Base-by-base conservation (phyloP, 2,329 filamentous ascomycete genomes). In the Aspergillus glaucus region DNA sequence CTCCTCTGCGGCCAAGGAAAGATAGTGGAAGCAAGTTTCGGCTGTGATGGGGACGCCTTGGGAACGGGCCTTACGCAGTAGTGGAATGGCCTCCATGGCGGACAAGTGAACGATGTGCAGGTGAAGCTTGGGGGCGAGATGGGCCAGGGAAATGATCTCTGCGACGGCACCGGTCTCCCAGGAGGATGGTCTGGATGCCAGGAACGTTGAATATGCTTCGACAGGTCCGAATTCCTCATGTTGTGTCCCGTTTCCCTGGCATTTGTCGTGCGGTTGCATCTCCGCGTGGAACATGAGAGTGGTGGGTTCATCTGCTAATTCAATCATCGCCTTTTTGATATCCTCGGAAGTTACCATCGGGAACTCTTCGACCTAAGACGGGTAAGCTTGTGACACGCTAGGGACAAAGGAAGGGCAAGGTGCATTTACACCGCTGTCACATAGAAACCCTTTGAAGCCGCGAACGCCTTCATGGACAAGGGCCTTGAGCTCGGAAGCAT, bases 201-300 rank as follows among this genome's bases (percentile, higher is more conserved):
- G 80, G 75, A 97, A 98, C 3, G 92, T 96, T 53, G 82, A 81
- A 74, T 98, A 98, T 26, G 84, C 76, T 46, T 84, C 85, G 22
- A 91, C 74, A 9, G 86, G 82, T 14, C 88, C 75, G 0, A 87
- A 87, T 22, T 73, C 70, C 61, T 88, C 85, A 3, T 89, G 34
- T 7, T 36, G n/a, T 83, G 22, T 83, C 82, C 26, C 10, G 26
- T 5, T 30, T 65, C 93, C 88, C 46, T 87, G 86, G 2, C 91
- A 86, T 0, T 88, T 90, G 56, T 82, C 81, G 44, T 87, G 73
- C n/a, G 92, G 90, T 10, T 94, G 85, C 90, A 96, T 97, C 70
- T 98, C 93, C 49, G 93, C 93, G 65, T 98, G 93, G 75, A 98
- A 98, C 92, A 98, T 97, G 60, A 97, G 82, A 0, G 90, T 95